Evolutionary conservation across 2,329 filamentous ascomycete genomes (phyloP).

Genomic region (Dryadomyces sulphureus): DNA sequence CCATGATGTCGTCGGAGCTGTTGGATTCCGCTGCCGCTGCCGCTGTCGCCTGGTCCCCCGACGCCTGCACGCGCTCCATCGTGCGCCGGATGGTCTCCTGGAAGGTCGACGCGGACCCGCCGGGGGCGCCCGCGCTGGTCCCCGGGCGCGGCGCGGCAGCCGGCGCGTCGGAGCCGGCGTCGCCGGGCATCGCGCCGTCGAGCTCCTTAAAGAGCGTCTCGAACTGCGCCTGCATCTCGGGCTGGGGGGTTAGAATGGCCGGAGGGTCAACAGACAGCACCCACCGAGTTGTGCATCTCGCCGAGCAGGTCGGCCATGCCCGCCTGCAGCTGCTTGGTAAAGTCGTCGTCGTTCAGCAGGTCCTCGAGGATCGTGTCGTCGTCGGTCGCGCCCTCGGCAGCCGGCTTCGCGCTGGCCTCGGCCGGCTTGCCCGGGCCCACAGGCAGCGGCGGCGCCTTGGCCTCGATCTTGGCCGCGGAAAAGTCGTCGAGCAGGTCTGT

Average conservation of each 20-base stretch:
- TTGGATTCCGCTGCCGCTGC: constrained; percentile 47
- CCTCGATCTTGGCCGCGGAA: constrained; percentile 45
- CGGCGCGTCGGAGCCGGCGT: no score
- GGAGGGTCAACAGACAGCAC: not conserved
- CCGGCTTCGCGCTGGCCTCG: constrained; percentile 9
- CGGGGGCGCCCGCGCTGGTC: no score
- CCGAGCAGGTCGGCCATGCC: constrained; percentile 77
- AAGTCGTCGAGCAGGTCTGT: constrained; percentile 90
- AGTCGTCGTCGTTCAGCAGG: constrained; percentile 54
- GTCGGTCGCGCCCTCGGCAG: constrained; percentile 9
- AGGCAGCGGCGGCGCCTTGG: constrained; percentile 21
- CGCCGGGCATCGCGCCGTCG: constrained; percentile 24
- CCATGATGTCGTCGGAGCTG: constrained; percentile 62
- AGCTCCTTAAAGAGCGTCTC: constrained; percentile 65
- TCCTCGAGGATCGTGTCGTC: constrained; percentile 20
- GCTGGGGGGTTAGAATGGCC: constrained; percentile 19
- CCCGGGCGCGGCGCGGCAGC: no score
- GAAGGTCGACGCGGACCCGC: no score
- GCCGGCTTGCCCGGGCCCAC: not conserved
- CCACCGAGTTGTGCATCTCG: constrained; percentile 36
- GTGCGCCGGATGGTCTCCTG: constrained; percentile 86
- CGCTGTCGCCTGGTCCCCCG: constrained; percentile 71
- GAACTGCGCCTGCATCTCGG: constrained; percentile 66
- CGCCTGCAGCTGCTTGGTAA: constrained; percentile 73
- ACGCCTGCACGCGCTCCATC: constrained; percentile 91